Base-by-base conservation (phyloP, 2,329 filamentous ascomycete genomes). In the Truncatella angustata region DNA sequence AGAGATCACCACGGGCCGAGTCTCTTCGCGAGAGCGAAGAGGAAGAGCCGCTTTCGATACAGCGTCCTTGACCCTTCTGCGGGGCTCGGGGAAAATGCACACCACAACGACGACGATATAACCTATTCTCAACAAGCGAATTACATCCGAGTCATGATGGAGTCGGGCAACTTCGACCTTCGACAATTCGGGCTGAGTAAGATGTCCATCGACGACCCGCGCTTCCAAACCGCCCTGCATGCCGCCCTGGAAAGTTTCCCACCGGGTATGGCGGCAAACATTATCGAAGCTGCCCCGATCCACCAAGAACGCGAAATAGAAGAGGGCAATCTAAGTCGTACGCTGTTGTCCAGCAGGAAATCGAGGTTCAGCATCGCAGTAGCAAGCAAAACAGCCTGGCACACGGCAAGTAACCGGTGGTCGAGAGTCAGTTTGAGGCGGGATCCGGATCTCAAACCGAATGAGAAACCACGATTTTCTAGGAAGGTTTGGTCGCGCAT, bases 121-220 rank as follows among this genome's bases (percentile, higher is more conserved):
- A 28, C 30, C 9, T 46, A 18, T 11, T 46, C 43, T 7, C 26
- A 46, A 28, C 43, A 46, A 28, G 43, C 43, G 6, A 46, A 46
- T 28, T 46, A 46, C 26, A 46, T 46, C 30, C 43, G 43, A 9
- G 14, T 21, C 20, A 46, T 46, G 26, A 46, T 46, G 26, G 43
- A 46, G 30, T 46, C 43, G 26, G 43, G 43, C 26, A 46, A 34
- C 30, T 46, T 46, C n/a, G 43, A 46, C 43, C 26, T 20, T n/a
- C 43, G 23, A 3, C 43, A 46, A 5, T n/a, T 46, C 20, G 5
- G 28, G 4, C 16, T 46, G 18, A 26, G n/a, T 16, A 28, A 28
- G 2, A 28, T 6, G 6, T 18, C 43, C 18, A 20, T 35, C 30
- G 26, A 32, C 16, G 43, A 46, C 43, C 43, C 43, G 6, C 20